Evolutionary conservation across 768 basidiomycete species (phyloP).

Genomic region (Trametes elegans): DNA sequence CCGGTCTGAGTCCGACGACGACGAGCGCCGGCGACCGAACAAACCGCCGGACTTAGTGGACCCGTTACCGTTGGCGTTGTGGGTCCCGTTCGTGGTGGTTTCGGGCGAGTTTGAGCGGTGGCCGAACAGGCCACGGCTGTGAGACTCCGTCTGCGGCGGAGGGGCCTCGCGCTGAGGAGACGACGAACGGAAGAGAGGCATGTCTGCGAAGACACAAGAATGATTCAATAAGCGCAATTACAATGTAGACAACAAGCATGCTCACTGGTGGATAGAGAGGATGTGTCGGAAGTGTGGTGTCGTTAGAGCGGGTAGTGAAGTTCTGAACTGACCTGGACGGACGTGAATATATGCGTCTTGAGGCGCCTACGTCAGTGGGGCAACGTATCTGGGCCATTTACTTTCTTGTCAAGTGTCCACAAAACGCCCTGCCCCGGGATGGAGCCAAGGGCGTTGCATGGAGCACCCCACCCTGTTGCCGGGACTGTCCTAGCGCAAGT

Average conservation of each 20-base stretch:
- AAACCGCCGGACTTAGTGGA: slow-evolving; percentile 19
- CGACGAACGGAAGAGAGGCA: slow-evolving; percentile 30
- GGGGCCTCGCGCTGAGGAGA: slow-evolving; percentile 16
- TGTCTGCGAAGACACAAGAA: slow-evolving; percentile 12
- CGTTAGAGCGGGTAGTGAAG: neutral
- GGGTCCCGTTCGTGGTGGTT: neutral
- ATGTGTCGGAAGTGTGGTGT: neutral
- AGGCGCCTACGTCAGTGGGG: slow-evolving; percentile 11
- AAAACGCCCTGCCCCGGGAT: neutral
- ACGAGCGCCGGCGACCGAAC: slow-evolving; percentile 29
- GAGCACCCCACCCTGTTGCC: slow-evolving; percentile 1
- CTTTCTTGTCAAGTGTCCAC: slow-evolving; percentile 6
- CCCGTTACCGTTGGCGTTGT: neutral
- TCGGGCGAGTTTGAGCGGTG: slow-evolving; percentile 20
- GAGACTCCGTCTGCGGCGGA: slow-evolving; percentile 17
- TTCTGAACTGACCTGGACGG: neutral
- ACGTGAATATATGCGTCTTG: neutral
- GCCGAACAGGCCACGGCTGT: slow-evolving; percentile 26
- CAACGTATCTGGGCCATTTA: neutral
- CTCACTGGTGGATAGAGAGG: too few relatives aligned
- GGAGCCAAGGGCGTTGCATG: slow-evolving; percentile 3
- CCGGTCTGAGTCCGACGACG: slow-evolving; percentile 18
- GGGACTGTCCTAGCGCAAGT: neutral
- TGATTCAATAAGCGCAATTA: neutral
- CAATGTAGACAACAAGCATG: neutral